Percentiles rank a stretch among this genome's conserved stretches.
Conservation (phyloP, 768 basidiomycete genomes). For the Hygrophorus pudorinus region DNA sequence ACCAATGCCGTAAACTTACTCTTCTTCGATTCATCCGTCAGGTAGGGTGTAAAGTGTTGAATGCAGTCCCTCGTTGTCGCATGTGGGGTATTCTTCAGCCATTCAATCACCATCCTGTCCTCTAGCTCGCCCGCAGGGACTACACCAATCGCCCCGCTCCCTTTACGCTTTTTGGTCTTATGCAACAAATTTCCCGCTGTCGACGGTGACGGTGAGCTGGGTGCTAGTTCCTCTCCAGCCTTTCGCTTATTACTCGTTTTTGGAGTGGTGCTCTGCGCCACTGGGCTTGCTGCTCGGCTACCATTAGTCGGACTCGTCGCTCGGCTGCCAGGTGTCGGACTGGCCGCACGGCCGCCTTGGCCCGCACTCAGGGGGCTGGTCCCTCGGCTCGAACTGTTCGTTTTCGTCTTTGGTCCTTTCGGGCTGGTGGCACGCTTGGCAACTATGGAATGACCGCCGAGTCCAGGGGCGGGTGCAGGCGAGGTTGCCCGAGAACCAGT, state of each 20-base stretch:
- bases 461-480: conserved; percentile 39
- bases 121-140: conserved; percentile 50
- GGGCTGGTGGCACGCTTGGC: conserved; percentile 84
- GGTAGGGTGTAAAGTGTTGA: conserved; percentile 65
- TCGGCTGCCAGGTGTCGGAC: conserved; percentile 26
- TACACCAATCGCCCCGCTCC: conserved; percentile 19
- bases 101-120: conserved; percentile 58
- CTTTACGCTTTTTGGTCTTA: conserved; percentile 50
- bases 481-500: conserved; percentile 50
- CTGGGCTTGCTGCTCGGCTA: conserved; percentile 26
- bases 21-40: conserved; percentile 64
- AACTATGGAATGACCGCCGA: conserved; percentile 70
- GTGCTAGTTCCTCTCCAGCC: conserved; percentile 19
- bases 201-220: conserved; percentile 11
- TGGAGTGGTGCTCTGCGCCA: not conserved
- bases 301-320: conserved; percentile 31
- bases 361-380: conserved; percentile 42
- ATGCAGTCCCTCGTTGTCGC: conserved; percentile 76
- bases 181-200: conserved; percentile 21
- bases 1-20: conserved; percentile 67
- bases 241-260: conserved; percentile 34
- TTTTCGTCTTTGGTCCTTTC: conserved; percentile 51
- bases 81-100: conserved; percentile 59
- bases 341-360: conserved; percentile 36
- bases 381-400: conserved; percentile 38